Conservation (phyloP, 768 basidiomycete genomes). For the Serendipita sp. region DNA sequence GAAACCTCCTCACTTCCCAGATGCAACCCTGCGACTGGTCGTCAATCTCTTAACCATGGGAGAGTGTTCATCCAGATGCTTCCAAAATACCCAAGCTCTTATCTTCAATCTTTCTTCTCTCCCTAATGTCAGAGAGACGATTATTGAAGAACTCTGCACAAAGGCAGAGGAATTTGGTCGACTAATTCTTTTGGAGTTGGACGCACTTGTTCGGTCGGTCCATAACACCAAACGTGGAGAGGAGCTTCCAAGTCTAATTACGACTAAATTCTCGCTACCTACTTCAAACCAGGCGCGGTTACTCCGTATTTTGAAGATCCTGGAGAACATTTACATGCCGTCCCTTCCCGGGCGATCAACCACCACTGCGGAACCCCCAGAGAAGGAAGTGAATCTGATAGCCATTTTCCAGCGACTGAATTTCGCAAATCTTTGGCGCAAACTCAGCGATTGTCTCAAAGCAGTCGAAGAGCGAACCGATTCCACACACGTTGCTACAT, state of each 20-base stretch:
- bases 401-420: slow-evolving; percentile 82
- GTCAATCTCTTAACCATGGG: slow-evolving; percentile 96
- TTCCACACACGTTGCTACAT: slow-evolving; percentile 77
- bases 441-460: slow-evolving; percentile 76
- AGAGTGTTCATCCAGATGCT: slow-evolving; percentile 92
- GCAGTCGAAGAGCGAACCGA: slow-evolving; percentile 66
- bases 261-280: slow-evolving; percentile 83
- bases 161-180: slow-evolving; percentile 84
- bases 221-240: slow-evolving; percentile 35
- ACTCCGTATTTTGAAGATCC: slow-evolving; percentile 84
- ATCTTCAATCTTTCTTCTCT: slow-evolving; percentile 87
- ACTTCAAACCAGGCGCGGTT: slow-evolving; percentile 96
- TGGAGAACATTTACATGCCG: slow-evolving; percentile 89
- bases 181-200: slow-evolving; percentile 55
- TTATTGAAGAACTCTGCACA: slow-evolving; percentile 71
- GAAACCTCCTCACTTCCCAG: slow-evolving; percentile 71
- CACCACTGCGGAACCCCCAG: slow-evolving; percentile 16
- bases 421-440: slow-evolving; percentile 76
- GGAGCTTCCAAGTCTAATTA: slow-evolving; percentile 46
- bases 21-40: slow-evolving; percentile 70
- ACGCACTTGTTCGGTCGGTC: slow-evolving; percentile 52
- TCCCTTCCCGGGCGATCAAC: slow-evolving; percentile 21
- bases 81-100: slow-evolving; percentile 78
- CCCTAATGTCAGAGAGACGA: slow-evolving; percentile 73
- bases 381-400: slow-evolving; percentile 57